Evolutionary conservation across 1,284 basidiomycete species (phyloP), one percentile per base, ranked within the genome.

Genomic region (Sporisorium graminicola): DNA sequence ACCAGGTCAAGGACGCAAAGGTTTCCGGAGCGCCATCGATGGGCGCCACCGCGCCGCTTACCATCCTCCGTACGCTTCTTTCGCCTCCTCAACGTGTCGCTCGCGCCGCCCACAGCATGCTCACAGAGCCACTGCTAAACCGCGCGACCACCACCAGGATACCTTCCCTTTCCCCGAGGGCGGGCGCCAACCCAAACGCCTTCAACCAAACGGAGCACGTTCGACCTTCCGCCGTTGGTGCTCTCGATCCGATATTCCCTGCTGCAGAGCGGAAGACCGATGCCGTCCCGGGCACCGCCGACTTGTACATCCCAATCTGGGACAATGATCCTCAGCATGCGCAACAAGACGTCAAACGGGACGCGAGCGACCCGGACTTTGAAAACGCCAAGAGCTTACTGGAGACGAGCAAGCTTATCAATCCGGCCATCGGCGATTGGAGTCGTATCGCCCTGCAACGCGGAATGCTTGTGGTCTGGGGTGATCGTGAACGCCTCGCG

Each of bases 381-480:
- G 57, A 61, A 47, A 59, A 64, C 0, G 75, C 75, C 27, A 61
- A 61, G 4, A n/a, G 27, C 1, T 42, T 65, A 18, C 58, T 83
- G 3, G 80, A 84, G n/a, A 61, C 53, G 3, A 64, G 74, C 59
- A 74, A 74, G 29, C 65, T 85, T 8, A 54, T 85, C 50, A 79
- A 72, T 27, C 84, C 84, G 1, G 74, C 75, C 20, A 70, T 79
- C 13, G 84, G 81, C 37, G 80, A 82, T 47, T 85, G 84, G 84
- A 66, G 63, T 16, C 59, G 57, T 13, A 78, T 85, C 50, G 55
- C 55, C 5, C 58, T 84, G 20, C 62, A 73, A 31, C 54, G 64
- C 20, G 82, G 82, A 27, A 69, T 81, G 58, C 68, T 80, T 27
- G 83, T 83, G 49, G 61, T 70, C 8, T 85, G 82, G 80, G 84